These are phyloP conservation scores for Boletus coccyginus DNA, from an alignment of 768 basidiomycete species.

Conservation along the genomic window DNA sequence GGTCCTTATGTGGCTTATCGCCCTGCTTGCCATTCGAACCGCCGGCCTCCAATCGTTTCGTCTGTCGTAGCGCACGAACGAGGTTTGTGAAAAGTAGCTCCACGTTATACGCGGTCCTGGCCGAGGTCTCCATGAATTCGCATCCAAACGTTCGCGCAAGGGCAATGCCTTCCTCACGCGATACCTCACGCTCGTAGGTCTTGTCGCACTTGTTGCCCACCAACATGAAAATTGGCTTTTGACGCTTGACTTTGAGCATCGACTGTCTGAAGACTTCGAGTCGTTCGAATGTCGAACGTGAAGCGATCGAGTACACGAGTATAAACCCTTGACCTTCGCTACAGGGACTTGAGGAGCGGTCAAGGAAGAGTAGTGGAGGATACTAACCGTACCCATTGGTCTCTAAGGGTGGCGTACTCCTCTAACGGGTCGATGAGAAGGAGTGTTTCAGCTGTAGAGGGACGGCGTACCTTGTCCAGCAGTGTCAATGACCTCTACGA, in stretches of 20 bases:
- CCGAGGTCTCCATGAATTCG: constrained; percentile 95
- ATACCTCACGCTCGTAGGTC: constrained; percentile 87
- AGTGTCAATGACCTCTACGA: constrained; percentile 96
- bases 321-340: constrained; percentile 99
- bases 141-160: constrained; percentile 85
- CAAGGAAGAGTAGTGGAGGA: background rate
- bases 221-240: constrained; percentile 85
- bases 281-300: constrained; percentile 87
- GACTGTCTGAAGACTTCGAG: constrained; percentile 89
- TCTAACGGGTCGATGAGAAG: constrained; percentile 49
- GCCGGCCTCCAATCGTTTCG: constrained; percentile 53
- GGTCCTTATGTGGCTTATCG: constrained; percentile 43
- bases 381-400: constrained; percentile 96
- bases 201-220: constrained; percentile 97
- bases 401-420: constrained; percentile 94
- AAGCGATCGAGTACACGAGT: constrained; percentile 94
- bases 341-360: constrained; percentile 11
- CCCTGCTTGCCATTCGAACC: constrained; percentile 38
- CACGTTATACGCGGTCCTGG: constrained; percentile 91
- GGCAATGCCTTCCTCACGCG: constrained; percentile 81
- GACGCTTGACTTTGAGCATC: constrained; percentile 84
- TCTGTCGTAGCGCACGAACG: constrained; percentile 78
- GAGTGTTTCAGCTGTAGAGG: constrained; percentile 2
- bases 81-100: constrained; percentile 87
- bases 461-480: constrained; percentile 84